phyloP scores from a whole-genome alignment of 495 filamentous ascomycete species.

The Polyplosphaeria fusca region DNA sequence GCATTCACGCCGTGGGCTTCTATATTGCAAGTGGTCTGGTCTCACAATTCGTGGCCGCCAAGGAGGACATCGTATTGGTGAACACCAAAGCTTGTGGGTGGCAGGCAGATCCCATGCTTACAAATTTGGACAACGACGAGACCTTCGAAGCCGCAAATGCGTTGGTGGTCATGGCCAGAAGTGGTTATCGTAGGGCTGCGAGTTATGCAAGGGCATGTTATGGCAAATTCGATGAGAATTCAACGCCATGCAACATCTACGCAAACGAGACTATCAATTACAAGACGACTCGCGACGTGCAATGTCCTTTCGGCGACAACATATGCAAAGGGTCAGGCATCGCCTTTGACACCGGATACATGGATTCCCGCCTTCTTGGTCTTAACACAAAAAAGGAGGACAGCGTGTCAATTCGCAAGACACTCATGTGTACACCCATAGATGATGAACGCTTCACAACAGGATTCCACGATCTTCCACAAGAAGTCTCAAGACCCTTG shows the following conservation, averaged over 20 bases:
- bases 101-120: background rate
- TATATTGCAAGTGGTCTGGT: background rate
- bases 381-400: constrained; percentile 12
- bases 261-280: background rate
- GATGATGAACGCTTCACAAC: constrained; percentile 9
- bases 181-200: constrained; percentile 4
- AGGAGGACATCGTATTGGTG: background rate
- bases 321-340: constrained; percentile 18
- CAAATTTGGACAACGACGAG: background rate
- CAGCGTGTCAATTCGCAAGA: constrained; percentile 6
- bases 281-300: background rate
- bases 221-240: background rate
- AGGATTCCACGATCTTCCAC: constrained; percentile 1
- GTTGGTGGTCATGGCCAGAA: constrained; percentile 3
- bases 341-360: constrained; percentile 7
- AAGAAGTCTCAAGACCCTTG: too few species aligned
- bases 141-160: constrained; percentile 7
- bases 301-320: constrained; percentile 21
- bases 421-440: constrained; percentile 10
- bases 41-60: constrained; percentile 1
- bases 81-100: constrained; percentile 2
- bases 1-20: background rate
- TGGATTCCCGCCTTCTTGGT: constrained; percentile 6
- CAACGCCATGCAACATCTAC: constrained; percentile 1
- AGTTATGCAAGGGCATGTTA: constrained; percentile 14